Base-by-base conservation (phyloP, 768 basidiomycete species). In the Mycena floridula region DNA sequence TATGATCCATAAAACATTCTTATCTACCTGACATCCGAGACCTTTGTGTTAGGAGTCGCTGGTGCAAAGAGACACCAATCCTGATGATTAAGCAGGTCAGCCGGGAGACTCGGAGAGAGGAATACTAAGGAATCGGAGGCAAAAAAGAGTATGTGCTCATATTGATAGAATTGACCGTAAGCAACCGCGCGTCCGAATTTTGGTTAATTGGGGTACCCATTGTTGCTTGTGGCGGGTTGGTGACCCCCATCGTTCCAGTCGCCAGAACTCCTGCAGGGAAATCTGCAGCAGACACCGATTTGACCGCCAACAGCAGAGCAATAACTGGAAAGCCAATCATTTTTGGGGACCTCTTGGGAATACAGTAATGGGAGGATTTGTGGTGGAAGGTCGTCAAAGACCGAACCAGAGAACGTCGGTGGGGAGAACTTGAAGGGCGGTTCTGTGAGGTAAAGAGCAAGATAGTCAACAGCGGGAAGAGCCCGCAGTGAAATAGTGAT, bases 11-110 rank as follows among this genome's bases (percentile, higher is more conserved):
- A 28, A 21, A 32, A 24, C 15, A 2, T 22, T 20, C 25, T 18
- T 8, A 47, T 56, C 23, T 40, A 64, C 68, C 61, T 72, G 0
- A 68, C 66, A 42, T 72, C 57, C 0, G 64, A 54, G 38, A 72
- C n/a, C n/a, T n/a, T 66, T 21, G 56, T 51, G 38, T 55, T 45
- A 20, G 51, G 45, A 2, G 48, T 25, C n/a, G n/a, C n/a, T n/a
- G 70, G 70, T 0, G 65, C 70, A 40, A 69, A 72, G 5, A 72
- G 45, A 45, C 70, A 71, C 50, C 67, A 72, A 45, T 72, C 32
- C 5, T 20, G 38, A 23, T 16, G 25, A 26, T 18, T 16, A 6
- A 25, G 18, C 27, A 39, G 9, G 37, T 4, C 13, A 39, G n/a
- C n/a, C n/a, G n/a, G n/a, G n/a, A n/a, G 51, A 20, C 51, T 27